Conservation (phyloP, 2,329 filamentous ascomycete species). For the Pseudocercospora fijiensis region DNA sequence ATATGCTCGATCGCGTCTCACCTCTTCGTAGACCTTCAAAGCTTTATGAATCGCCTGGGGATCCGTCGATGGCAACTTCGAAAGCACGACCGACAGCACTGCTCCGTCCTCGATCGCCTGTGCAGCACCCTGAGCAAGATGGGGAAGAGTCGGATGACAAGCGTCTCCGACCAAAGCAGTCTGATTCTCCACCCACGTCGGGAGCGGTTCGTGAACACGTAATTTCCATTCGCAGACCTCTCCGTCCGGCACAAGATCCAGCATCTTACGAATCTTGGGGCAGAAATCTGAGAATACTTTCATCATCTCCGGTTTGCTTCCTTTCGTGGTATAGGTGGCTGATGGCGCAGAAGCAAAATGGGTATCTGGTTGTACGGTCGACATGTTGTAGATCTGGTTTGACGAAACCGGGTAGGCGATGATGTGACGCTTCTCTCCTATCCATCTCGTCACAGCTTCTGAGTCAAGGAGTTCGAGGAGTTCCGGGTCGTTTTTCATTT, state of each 20-base stretch:
- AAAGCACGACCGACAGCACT: conserved; percentile 54
- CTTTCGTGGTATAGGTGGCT: conserved; percentile 63
- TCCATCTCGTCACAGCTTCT: conserved; percentile 70
- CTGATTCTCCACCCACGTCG: conserved; percentile 59
- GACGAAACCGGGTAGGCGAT: conserved; percentile 73
- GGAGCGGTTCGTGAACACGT: conserved; percentile 60
- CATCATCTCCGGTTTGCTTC: conserved; percentile 61
- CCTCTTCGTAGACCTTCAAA: conserved; percentile 56
- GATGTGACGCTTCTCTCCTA: conserved; percentile 72
- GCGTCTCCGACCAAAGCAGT: conserved; percentile 59
- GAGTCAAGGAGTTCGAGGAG: conserved; percentile 65
- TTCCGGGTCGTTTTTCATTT: conserved; percentile 67
- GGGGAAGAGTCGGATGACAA: conserved; percentile 63
- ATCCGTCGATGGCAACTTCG: conserved; percentile 48
- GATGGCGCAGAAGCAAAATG: conserved; percentile 60
- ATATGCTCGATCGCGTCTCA: conserved; percentile 58
- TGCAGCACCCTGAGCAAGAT: conserved; percentile 63
- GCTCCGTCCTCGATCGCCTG: conserved; percentile 65
- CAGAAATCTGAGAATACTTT: conserved; percentile 61
- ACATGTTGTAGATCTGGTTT: conserved; percentile 67
- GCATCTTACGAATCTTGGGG: conserved; percentile 59
- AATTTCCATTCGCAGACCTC: conserved; percentile 68
- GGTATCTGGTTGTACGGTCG: conserved; percentile 60
- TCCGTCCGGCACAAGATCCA: conserved; percentile 62
- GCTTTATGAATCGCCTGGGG: conserved; percentile 53